Conservation (phyloP, 768 basidiomycete species). For the Trametes coccinea region DNA sequence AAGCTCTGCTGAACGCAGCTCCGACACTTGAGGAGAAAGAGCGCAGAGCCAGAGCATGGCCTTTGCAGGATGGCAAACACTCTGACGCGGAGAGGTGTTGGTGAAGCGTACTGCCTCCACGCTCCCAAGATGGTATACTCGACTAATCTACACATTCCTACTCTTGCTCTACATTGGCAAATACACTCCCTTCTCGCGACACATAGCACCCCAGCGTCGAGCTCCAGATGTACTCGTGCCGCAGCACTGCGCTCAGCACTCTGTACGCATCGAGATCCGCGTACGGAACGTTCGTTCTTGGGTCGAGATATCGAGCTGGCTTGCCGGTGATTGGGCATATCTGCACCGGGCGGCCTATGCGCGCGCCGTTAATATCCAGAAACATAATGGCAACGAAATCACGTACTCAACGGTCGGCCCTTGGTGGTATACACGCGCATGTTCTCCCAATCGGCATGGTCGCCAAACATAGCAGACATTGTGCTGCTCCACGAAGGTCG, state of each 20-base stretch:
- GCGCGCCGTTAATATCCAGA: not conserved
- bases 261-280: conserved; percentile 68
- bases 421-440: conserved; percentile 64
- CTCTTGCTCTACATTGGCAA: not conserved
- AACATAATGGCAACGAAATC: conserved; percentile 15
- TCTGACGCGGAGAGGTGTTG: not conserved
- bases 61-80: conserved; percentile 9
- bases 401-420: conserved; percentile 62
- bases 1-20: not conserved
- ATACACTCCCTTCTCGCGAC: conserved; percentile 24
- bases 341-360: conserved; percentile 61
- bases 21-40: conserved; percentile 2
- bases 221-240: conserved; percentile 72
- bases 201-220: conserved; percentile 45
- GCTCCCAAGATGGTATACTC: not conserved
- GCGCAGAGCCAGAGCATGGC: conserved; percentile 1
- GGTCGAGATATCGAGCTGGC: conserved; percentile 77
- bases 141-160: not conserved
- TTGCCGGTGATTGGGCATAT: conserved; percentile 79
- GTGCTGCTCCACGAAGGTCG: conserved; percentile 70
- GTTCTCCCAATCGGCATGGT: conserved; percentile 80
- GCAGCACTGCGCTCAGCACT: conserved; percentile 58
- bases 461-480: conserved; percentile 82
- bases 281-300: conserved; percentile 76
- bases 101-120: not conserved